Conservation (phyloP, 305 asterid genomes). For the Fraxinus baroniana region DNA sequence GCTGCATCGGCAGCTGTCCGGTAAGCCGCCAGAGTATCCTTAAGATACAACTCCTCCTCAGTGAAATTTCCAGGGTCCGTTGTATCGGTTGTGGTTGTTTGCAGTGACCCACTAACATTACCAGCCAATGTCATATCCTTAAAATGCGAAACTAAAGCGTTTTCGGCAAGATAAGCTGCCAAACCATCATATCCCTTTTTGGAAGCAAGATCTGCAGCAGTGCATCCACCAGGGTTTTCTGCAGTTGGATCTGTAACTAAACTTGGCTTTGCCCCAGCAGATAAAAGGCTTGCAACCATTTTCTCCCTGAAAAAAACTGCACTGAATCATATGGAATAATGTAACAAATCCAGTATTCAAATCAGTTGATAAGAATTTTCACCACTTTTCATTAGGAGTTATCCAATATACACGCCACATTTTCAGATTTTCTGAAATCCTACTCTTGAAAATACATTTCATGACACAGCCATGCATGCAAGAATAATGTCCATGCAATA, state of each 20-base stretch:
- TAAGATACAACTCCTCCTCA: slow-evolving; percentile 69
- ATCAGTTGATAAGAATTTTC: background rate
- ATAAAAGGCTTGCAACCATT: slow-evolving; percentile 89
- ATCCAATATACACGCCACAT: background rate
- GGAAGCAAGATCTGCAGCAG: slow-evolving; percentile 96
- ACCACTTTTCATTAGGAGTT: background rate
- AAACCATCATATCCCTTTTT: slow-evolving; percentile 74
- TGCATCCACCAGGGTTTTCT: slow-evolving; percentile 72
- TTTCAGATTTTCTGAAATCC: slow-evolving; percentile 1
- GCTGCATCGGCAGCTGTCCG: slow-evolving; percentile 99
- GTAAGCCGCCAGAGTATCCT: slow-evolving; percentile 88
- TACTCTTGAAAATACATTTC: background rate
- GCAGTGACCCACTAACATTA: slow-evolving; percentile 84
- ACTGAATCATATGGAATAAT: slow-evolving; percentile 1
- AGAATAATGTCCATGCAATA: background rate
- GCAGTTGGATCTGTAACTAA: slow-evolving; percentile 90
- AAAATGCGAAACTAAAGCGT: slow-evolving; percentile 79
- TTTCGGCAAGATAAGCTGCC: slow-evolving; percentile 96
- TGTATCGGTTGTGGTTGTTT: slow-evolving; percentile 40
- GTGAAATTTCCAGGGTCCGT: slow-evolving; percentile 44
- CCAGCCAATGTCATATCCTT: slow-evolving; percentile 92
- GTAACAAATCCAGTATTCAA: background rate
- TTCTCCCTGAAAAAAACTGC: slow-evolving; percentile 63
- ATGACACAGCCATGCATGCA: background rate
- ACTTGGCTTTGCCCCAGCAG: slow-evolving; percentile 90